Conservation (phyloP, 2,329 filamentous ascomycete species). For the Fusarium xylarioides region DNA sequence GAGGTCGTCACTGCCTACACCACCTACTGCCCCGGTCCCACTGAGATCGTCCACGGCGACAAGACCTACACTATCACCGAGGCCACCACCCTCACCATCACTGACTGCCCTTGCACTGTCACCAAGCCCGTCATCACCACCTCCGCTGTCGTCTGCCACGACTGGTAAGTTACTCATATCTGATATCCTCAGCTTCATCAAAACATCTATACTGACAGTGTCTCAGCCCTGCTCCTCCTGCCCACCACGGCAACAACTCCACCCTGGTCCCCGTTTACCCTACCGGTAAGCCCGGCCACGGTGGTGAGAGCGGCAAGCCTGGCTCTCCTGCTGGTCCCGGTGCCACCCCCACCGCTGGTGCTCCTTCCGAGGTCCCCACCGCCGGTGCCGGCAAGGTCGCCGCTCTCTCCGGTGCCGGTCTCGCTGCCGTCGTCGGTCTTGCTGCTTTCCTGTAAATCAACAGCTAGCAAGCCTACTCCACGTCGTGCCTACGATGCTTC, state of each 20-base stretch:
- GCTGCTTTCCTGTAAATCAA: constrained; percentile 68
- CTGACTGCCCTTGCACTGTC: constrained; percentile 76
- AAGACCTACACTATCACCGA: constrained; percentile 75
- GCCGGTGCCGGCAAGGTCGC: constrained; percentile 66
- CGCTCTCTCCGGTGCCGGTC: constrained; percentile 65
- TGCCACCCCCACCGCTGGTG: constrained; percentile 43
- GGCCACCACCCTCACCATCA: constrained; percentile 76
- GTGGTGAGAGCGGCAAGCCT: constrained; percentile 16
- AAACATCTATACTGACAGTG: constrained; percentile 24
- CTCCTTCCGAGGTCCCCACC: constrained; percentile 55
- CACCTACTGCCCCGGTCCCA: constrained; percentile 77
- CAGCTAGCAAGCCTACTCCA: constrained; percentile 48
- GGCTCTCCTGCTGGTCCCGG: constrained; percentile 20
- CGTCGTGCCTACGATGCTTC: constrained; percentile 53
- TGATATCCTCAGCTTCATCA: constrained; percentile 4
- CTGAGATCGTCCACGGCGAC: constrained; percentile 69
- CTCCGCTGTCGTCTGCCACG: constrained; percentile 62
- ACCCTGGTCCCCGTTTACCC: constrained; percentile 38
- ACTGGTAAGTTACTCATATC: constrained; percentile 56
- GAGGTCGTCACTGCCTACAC: constrained; percentile 72
- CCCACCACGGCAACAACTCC: constrained; percentile 48
- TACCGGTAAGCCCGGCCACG: constrained; percentile 26
- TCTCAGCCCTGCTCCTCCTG: constrained; percentile 43
- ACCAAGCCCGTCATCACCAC: constrained; percentile 65
- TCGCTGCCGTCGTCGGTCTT: constrained; percentile 68